Conservation (phyloP, 73 alveolate species). For the Blepharisma japonicum region DNA sequence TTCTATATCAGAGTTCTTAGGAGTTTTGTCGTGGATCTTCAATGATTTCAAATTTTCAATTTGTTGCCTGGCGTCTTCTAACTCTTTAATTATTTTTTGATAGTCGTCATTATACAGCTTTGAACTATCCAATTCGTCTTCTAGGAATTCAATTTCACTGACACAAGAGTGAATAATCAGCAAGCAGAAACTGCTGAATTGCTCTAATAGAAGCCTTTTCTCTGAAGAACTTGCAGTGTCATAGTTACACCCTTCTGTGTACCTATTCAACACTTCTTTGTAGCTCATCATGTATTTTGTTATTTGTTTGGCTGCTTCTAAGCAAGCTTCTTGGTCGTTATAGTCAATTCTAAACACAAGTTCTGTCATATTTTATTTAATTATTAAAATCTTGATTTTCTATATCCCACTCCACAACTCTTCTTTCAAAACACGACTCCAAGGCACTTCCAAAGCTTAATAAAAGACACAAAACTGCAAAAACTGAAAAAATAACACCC, state of each 20-base stretch:
- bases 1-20: too few relatives aligned
- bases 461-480: neutral
- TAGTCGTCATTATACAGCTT: too few relatives aligned
- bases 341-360: neutral
- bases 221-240: neutral
- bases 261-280: neutral
- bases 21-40: too few relatives aligned
- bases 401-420: neutral
- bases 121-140: neutral
- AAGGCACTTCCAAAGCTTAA: neutral
- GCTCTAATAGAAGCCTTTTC: neutral
- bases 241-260: neutral
- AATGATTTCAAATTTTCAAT: too few relatives aligned
- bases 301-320: slow-evolving; percentile 8
- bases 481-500: neutral
- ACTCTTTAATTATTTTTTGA: too few relatives aligned
- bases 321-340: neutral
- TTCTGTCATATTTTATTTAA: neutral
- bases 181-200: neutral
- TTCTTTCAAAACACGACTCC: neutral
- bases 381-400: neutral
- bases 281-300: neutral
- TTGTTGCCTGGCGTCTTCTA: too few relatives aligned
- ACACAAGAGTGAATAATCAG: neutral
- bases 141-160: neutral